Percentiles rank a stretch among this genome's conserved stretches.
Evolutionary conservation across 2,329 filamentous ascomycete genomes (phyloP).

Genomic region (Juglanconis sp.): DNA sequence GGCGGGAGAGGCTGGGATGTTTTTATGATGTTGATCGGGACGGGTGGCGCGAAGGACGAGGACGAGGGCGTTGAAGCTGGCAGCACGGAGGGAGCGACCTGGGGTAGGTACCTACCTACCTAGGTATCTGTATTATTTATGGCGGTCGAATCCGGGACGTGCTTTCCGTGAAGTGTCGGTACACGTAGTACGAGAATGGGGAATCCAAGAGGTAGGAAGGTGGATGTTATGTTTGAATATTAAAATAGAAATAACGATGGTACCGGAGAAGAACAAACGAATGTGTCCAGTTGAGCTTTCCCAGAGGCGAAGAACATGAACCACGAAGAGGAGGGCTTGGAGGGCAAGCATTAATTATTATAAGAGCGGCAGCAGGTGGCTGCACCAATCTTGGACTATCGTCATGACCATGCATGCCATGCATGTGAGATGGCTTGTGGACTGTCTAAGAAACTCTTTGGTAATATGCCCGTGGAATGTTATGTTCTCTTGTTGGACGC

Average conservation of each 20-base stretch:
- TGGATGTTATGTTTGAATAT: background rate
- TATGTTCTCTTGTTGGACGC: background rate
- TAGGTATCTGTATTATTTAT: background rate
- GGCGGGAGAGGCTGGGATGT: background rate
- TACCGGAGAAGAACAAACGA: background rate
- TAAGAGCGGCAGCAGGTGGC: too few relatives aligned
- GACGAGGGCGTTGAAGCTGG: background rate
- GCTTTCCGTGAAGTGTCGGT: background rate
- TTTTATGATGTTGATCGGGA: background rate
- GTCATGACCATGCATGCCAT: background rate
- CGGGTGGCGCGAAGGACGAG: background rate
- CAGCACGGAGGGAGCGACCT: background rate
- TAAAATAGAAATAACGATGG: background rate
- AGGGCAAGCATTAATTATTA: too few relatives aligned
- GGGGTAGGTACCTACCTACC: too few relatives aligned
- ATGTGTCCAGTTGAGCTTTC: too few relatives aligned
- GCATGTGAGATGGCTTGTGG: background rate
- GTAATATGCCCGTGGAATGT: conserved; percentile 4
- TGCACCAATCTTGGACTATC: background rate
- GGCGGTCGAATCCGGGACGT: background rate
- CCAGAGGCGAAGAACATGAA: background rate
- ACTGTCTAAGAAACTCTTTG: background rate
- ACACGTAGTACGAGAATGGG: background rate
- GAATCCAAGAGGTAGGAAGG: too few relatives aligned
- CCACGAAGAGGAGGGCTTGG: background rate